Base-by-base conservation (phyloP, 129 eudicot species). In the Arctium minus region DNA sequence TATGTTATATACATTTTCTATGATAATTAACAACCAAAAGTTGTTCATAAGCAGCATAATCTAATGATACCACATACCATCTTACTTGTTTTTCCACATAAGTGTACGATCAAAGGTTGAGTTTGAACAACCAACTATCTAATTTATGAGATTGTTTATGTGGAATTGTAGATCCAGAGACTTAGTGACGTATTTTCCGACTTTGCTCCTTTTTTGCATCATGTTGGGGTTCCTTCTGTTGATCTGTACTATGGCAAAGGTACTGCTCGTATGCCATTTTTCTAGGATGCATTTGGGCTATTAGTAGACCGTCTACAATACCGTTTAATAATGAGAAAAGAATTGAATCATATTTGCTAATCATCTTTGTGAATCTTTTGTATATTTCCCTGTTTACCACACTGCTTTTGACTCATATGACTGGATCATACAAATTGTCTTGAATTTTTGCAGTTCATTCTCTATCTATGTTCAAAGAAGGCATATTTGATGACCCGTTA, bases 341-440 rank as follows among this genome's bases (percentile, higher is more conserved):
- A 40, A 44, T 44, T 9, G 8, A 22, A 22, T 0, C 1, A 60
- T 60, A n/a, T 30, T 71, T 70, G 73, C 72, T 35, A 67, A 77
- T 35, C 46, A 36, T 46, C 70, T 80, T 76, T 85, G 42, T 73
- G 70, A 44, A 64, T 50, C 68, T 4, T 73, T 39, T 77, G 22
- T 92, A 95, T 97, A 87, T 70, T 92, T 95, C 73, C 93, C 98
- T 80, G 98, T 92, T 44, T 95, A 95, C 85, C 98, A 95, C 88
- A 92, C 98, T 38, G 98, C 94, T 84, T 95, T 89, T 80, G 98
- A 95, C 87, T 91, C 98, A 13, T 95, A 92, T 72, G 85, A 92
- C 72, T 95, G 98, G 98, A 95, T 95, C 27, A 22, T 22, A 22
- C 27, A 22, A 22, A 22, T 22, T 22, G 0, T 22, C 27, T 22